These are phyloP conservation scores for Coniophora puteana DNA, from an alignment of 1,284 basidiomycete species.

Conservation along the genomic window DNA sequence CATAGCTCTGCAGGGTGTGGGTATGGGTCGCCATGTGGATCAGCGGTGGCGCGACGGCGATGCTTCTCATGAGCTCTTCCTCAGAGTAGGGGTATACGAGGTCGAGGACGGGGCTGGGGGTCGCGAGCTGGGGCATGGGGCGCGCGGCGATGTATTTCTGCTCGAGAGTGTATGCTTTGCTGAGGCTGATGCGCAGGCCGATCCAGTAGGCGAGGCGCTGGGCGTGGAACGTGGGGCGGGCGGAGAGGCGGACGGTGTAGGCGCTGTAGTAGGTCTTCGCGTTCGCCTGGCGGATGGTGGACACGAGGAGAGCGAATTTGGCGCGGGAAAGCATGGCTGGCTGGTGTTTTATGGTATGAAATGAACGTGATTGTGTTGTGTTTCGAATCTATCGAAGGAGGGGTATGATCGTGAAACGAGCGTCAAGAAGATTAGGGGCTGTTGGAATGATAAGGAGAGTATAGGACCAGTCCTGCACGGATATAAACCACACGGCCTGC, in stretches of 20 bases:
- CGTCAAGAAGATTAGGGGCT: neutral
- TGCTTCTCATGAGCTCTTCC: too few relatives aligned
- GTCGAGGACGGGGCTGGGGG: conserved; percentile 15
- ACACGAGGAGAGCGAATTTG: conserved; percentile 32
- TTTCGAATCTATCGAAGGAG: too few relatives aligned
- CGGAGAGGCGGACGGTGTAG: conserved; percentile 28
- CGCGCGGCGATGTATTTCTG: conserved; percentile 31
- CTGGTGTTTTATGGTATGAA: neutral
- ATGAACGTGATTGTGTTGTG: too few relatives aligned
- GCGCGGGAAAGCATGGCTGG: conserved; percentile 20
- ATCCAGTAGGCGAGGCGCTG: conserved; percentile 38
- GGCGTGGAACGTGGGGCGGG: conserved; percentile 37
- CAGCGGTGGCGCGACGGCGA: too few relatives aligned
- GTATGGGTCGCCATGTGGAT: too few relatives aligned
- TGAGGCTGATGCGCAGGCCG: conserved; percentile 39
- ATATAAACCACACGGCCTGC: conserved; percentile 16
- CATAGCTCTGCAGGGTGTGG: too few relatives aligned
- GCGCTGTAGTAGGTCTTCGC: conserved; percentile 35
- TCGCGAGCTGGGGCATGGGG: conserved; percentile 39
- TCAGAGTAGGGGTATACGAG: too few relatives aligned
- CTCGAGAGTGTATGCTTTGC: conserved; percentile 37
- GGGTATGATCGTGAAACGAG: conserved; percentile 1
- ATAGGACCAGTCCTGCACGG: conserved; percentile 6
- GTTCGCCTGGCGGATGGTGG: conserved; percentile 39
- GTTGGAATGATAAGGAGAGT: neutral